Evolutionary conservation across 208 protist genomes (phyloP).

Genomic region (Leishmania guyanensis): DNA sequence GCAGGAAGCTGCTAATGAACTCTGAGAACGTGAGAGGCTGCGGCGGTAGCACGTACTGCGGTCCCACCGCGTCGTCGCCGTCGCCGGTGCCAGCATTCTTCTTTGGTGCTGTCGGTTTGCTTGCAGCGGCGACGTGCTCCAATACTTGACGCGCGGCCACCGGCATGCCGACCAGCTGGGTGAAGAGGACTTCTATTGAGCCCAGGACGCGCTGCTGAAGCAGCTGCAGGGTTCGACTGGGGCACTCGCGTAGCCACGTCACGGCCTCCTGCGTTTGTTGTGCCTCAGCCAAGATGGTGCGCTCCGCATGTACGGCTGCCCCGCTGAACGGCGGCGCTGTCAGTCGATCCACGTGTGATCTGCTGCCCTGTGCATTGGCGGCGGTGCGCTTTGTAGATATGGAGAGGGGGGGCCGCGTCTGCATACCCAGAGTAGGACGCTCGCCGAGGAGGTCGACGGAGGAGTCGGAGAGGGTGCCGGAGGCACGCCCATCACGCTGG

Average conservation of each 20-base stretch:
- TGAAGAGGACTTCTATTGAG: slow-evolving; percentile 30
- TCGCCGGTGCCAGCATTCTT: neutral
- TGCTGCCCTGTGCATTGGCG: neutral
- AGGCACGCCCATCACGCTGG: neutral
- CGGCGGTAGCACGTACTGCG: slow-evolving; percentile 22
- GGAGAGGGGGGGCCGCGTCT: neutral
- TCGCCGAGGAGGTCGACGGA: slow-evolving; percentile 1
- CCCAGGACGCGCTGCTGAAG: slow-evolving; percentile 57
- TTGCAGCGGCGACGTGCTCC: slow-evolving; percentile 2
- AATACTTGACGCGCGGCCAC: slow-evolving; percentile 20
- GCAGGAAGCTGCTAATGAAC: slow-evolving; percentile 27
- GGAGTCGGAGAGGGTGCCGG: slow-evolving; percentile 23
- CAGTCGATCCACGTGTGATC: slow-evolving; percentile 12
- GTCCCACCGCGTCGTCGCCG: slow-evolving; percentile 2
- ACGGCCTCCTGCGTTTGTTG: slow-evolving; percentile 43
- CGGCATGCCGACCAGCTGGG: slow-evolving; percentile 36
- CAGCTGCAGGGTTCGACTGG: slow-evolving; percentile 33
- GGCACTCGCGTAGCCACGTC: slow-evolving; percentile 48
- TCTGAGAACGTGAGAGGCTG: slow-evolving; percentile 30
- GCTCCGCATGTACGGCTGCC: slow-evolving; percentile 21
- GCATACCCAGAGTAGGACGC: neutral
- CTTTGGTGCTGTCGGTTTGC: neutral
- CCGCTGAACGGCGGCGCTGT: slow-evolving; percentile 23
- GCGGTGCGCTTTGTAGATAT: neutral
- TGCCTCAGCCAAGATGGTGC: slow-evolving; percentile 24